These are phyloP conservation scores for Collybiopsis luxurians DNA, from an alignment of 768 basidiomycete species.

Conservation along the genomic window DNA sequence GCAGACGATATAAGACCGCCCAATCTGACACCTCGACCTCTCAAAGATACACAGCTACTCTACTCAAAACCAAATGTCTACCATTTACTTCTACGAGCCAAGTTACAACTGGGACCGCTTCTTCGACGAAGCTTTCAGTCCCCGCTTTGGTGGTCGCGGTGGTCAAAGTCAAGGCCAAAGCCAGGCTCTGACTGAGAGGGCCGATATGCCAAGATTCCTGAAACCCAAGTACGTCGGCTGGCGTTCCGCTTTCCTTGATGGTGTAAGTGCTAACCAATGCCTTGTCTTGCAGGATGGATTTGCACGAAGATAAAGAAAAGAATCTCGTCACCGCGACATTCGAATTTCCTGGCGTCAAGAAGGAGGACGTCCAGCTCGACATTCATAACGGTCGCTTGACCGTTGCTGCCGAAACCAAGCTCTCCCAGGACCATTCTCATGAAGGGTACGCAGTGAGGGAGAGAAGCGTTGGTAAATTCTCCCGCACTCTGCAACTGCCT, in stretches of 20 bases:
- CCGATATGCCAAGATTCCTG: constrained; percentile 12
- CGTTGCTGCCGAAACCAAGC: constrained; percentile 48
- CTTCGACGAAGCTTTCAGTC: constrained; percentile 34
- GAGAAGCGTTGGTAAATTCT: constrained; percentile 45
- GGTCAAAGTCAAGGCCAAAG: constrained; percentile 9
- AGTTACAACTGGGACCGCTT: constrained; percentile 43
- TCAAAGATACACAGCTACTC: too few species aligned
- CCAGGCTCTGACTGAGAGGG: constrained; percentile 5
- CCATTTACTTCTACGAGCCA: constrained; percentile 40
- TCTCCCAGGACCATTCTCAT: constrained; percentile 32
- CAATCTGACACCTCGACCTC: too few species aligned
- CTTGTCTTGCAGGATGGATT: constrained; percentile 61
- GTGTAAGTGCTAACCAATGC: too few species aligned
- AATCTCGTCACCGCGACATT: constrained; percentile 59
- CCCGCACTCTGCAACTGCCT: constrained; percentile 50
- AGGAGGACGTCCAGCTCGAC: constrained; percentile 54
- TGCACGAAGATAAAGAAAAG: constrained; percentile 46
- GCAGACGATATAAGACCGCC: too few species aligned
- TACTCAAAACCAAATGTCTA: constrained; percentile 15
- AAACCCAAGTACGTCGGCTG: constrained; percentile 28
- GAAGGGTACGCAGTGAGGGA: constrained; percentile 47
- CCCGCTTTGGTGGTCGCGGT: constrained; percentile 8
- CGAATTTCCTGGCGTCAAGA: constrained; percentile 57
- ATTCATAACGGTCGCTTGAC: constrained; percentile 49
- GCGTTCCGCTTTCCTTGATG: too few species aligned